Percentiles rank a stretch among this genome's conserved stretches.
Conservation (phyloP, 768 basidiomycete species). For the Trametes coccinea region DNA sequence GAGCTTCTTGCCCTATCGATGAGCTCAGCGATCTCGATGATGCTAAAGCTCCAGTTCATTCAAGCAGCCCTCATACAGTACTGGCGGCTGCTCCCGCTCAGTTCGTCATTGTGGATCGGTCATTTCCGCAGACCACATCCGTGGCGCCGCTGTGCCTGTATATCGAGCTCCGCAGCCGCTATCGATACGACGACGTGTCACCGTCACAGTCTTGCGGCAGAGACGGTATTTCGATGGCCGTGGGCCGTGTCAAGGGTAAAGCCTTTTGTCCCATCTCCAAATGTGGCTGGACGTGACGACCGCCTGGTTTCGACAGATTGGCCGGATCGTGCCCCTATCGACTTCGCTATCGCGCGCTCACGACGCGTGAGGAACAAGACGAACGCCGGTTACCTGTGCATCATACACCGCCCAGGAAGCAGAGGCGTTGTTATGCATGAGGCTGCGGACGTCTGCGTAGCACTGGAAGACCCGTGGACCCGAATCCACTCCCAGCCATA, state of each 20-base stretch:
- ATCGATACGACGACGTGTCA: too few species aligned
- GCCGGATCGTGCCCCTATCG: background rate
- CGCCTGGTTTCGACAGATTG: background rate
- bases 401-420: slow-evolving; percentile 4
- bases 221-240: too few species aligned
- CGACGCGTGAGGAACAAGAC: background rate
- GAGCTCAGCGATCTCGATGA: too few species aligned
- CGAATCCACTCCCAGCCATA: slow-evolving; percentile 3
- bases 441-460: slow-evolving; percentile 5
- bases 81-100: too few species aligned
- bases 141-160: too few species aligned
- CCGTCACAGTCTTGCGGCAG: too few species aligned
- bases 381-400: slow-evolving; percentile 11
- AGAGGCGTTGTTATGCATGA: background rate
- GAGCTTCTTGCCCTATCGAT: too few species aligned
- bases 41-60: too few species aligned
- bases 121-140: too few species aligned
- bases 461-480: background rate
- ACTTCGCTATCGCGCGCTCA: background rate
- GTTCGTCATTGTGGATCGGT: too few species aligned
- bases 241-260: background rate
- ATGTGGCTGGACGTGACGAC: background rate
- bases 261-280: background rate
- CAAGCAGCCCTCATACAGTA: too few species aligned
- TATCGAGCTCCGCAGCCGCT: too few species aligned